Evolutionary conservation across 2,329 filamentous ascomycete species (phyloP).

Genomic region (Colletotrichum sp.): DNA sequence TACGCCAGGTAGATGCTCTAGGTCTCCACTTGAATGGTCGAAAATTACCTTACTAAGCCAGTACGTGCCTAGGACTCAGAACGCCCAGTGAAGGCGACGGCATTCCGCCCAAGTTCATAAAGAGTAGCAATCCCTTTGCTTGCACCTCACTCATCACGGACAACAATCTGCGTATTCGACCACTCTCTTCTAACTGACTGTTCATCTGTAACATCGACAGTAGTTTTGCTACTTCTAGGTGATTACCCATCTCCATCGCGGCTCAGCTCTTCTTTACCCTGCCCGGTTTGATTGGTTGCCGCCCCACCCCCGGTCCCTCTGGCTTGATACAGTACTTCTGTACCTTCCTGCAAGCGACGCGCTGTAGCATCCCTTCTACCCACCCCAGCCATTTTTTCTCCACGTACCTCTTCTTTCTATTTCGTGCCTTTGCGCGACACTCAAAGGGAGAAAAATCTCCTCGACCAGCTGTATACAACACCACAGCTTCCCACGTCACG

Average conservation of each 20-base stretch:
- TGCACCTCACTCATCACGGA: not conserved
- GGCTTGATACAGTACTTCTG: not conserved
- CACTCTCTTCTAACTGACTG: not conserved
- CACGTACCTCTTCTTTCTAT: slow-evolving; percentile 9
- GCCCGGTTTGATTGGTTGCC: not conserved
- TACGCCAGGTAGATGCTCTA: not conserved
- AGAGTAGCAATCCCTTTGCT: not conserved
- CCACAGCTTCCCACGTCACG: slow-evolving; percentile 1
- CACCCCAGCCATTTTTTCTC: slow-evolving; percentile 20
- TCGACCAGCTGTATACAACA: not conserved
- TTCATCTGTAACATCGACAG: not conserved
- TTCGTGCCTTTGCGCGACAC: slow-evolving; percentile 1
- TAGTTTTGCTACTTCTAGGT: not conserved
- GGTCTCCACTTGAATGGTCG: not conserved
- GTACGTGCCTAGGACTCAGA: not conserved
- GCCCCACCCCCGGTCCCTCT: not conserved
- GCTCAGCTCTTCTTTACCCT: not conserved
- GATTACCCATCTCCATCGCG: not conserved
- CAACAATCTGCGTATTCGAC: not conserved
- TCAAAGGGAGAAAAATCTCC: slow-evolving; percentile 6
- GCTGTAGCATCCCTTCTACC: not conserved
- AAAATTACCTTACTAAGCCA: not conserved
- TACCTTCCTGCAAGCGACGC: not conserved
- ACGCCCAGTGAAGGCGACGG: not conserved
- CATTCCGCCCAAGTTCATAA: not conserved